These are phyloP conservation scores for Metschnikowia similis DNA, from an alignment of 805 yeast species.

Conservation along the genomic window DNA sequence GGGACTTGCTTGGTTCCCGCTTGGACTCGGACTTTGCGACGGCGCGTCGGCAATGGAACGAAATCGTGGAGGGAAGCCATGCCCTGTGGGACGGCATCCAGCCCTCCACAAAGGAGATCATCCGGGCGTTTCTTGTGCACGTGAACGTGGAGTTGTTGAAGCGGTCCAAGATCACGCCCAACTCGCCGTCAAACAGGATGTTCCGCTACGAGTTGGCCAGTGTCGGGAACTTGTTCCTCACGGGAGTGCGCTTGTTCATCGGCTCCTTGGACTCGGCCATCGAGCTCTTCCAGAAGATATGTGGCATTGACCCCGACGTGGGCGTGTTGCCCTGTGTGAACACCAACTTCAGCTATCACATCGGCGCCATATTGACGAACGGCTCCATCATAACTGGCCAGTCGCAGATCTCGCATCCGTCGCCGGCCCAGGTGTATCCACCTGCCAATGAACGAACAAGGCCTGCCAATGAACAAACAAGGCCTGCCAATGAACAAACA, in stretches of 20 bases:
- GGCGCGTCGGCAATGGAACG: constrained; percentile 73
- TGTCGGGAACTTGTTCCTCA: constrained; percentile 77
- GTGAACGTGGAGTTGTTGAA: constrained; percentile 74
- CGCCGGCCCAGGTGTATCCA: constrained; percentile 19
- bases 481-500: too few species aligned
- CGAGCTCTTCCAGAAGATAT: constrained; percentile 64
- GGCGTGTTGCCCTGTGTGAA: constrained; percentile 77
- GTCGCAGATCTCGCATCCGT: constrained; percentile 89
- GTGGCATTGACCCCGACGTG: constrained; percentile 48
- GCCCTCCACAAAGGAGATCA: constrained; percentile 61
- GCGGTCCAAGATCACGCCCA: constrained; percentile 43
- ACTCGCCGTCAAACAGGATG: constrained; percentile 36
- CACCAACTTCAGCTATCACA: constrained; percentile 81
- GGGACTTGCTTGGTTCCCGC: constrained; percentile 42
- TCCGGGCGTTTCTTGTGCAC: constrained; percentile 72
- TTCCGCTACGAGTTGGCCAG: constrained; percentile 77
- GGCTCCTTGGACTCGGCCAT: constrained; percentile 84
- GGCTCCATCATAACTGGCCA: constrained; percentile 84
- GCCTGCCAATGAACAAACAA: constrained; percentile 9
- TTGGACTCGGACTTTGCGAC: constrained; percentile 41
- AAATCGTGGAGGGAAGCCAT: constrained; percentile 76
- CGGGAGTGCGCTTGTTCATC: constrained; percentile 76
- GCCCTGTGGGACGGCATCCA: constrained; percentile 59
- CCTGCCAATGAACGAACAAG: constrained; percentile 18
- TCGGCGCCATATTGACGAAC: constrained; percentile 66